Evolutionary conservation across 306 rosid genomes (phyloP).

Genomic region (Acacia melanoxylon): DNA sequence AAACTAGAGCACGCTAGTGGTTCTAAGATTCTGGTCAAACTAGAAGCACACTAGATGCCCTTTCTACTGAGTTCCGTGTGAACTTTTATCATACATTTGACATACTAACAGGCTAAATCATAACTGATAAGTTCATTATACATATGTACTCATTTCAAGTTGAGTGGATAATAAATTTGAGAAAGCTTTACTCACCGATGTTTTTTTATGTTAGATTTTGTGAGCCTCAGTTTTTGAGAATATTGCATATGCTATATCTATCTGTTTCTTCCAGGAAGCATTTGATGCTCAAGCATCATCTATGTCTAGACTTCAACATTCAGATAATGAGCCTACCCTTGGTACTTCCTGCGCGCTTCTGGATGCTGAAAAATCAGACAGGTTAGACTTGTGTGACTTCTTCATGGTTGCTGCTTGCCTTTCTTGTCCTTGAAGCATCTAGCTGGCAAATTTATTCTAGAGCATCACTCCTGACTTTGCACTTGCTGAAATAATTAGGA

Average conservation of each 20-base stretch:
- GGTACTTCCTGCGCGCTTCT: slow-evolving; percentile 25
- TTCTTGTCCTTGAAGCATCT: slow-evolving; percentile 1
- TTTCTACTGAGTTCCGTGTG: neutral
- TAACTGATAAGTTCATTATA: neutral
- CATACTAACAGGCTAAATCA: neutral
- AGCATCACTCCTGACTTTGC: slow-evolving; percentile 26
- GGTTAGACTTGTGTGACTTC: slow-evolving; percentile 48
- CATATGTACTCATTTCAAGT: neutral
- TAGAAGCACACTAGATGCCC: neutral
- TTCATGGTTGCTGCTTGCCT: neutral
- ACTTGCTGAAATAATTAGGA: slow-evolving; percentile 46
- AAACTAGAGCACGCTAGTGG: neutral
- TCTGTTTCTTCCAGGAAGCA: slow-evolving; percentile 37
- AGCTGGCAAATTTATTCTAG: neutral
- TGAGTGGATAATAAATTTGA: neutral
- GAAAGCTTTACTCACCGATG: neutral
- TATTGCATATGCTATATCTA: slow-evolving; percentile 10
- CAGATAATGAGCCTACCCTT: slow-evolving; percentile 30
- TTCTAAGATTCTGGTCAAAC: neutral
- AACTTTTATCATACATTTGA: neutral
- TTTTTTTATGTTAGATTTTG: neutral
- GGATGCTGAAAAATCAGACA: slow-evolving; percentile 42
- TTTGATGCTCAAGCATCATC: slow-evolving; percentile 23
- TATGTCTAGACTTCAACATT: slow-evolving; percentile 27
- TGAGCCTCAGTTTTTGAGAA: slow-evolving; percentile 19